Percentiles rank a stretch among this genome's conserved stretches.
Conservation (phyloP, 2,329 filamentous ascomycete genomes). For the Aspergillus floridensis region DNA sequence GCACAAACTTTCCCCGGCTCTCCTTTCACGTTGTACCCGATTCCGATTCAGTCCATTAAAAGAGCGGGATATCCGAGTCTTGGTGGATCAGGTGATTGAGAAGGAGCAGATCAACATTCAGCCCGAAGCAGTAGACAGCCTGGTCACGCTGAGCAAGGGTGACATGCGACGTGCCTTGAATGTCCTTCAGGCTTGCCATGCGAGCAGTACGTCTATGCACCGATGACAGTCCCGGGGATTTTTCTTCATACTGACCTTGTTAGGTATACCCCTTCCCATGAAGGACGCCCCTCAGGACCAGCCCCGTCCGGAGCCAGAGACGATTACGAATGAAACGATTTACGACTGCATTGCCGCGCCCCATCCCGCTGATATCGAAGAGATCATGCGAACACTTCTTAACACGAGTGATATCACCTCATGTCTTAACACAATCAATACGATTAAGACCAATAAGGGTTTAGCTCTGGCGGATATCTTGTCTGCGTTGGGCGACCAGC, state of each 20-base stretch:
- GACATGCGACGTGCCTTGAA: constrained; percentile 96
- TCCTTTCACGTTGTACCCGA: constrained; percentile 88
- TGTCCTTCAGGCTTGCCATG: constrained; percentile 93
- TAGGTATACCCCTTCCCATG: constrained; percentile 66
- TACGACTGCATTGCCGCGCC: constrained; percentile 97
- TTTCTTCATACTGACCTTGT: constrained; percentile 3
- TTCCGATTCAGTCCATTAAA: constrained; percentile 95
- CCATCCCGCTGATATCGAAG: constrained; percentile 80
- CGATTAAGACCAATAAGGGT: constrained; percentile 79
- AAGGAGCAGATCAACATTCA: constrained; percentile 84
- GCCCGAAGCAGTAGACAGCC: constrained; percentile 72
- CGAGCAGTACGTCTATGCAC: constrained; percentile 64
- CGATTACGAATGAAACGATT: constrained; percentile 87
- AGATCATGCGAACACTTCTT: constrained; percentile 80
- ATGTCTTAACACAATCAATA: constrained; percentile 82
- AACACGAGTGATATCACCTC: constrained; percentile 83
- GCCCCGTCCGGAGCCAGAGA: constrained; percentile 65
- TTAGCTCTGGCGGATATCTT: constrained; percentile 92
- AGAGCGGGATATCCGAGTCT: constrained; percentile 74
- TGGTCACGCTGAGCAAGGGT: constrained; percentile 85
- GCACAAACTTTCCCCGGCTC: constrained; percentile 90
- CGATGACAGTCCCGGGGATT: neutral
- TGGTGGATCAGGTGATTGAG: constrained; percentile 86
- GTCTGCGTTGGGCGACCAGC: constrained; percentile 77
- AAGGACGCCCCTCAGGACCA: constrained; percentile 60